phyloP scores from a whole-genome alignment of 2,329 filamentous ascomycete genomes.

The Simplicillium sp. region DNA sequence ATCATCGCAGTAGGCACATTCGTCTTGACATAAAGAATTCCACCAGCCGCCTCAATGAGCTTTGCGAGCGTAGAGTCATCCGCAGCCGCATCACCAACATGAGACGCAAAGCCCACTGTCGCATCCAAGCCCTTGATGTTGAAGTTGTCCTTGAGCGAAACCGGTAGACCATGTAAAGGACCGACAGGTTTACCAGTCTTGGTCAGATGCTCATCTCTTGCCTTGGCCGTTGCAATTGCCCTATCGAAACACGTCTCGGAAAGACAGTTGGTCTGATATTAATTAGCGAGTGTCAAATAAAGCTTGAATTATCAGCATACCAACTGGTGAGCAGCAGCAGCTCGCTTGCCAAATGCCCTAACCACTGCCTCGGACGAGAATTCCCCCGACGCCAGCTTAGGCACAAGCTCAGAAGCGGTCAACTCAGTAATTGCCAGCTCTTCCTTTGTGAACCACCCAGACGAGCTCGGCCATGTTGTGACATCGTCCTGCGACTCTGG shows the following conservation, averaged over 20 bases:
- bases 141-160: slow-evolving; percentile 65
- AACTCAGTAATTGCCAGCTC: slow-evolving; percentile 38
- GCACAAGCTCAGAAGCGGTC: slow-evolving; percentile 28
- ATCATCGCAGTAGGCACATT: slow-evolving; percentile 56
- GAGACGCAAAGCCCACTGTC: slow-evolving; percentile 53
- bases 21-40: slow-evolving; percentile 48
- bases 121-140: slow-evolving; percentile 50
- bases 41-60: slow-evolving; percentile 36
- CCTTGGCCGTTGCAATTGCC: slow-evolving; percentile 36
- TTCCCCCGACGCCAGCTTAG: slow-evolving; percentile 23
- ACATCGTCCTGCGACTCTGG: slow-evolving; percentile 45
- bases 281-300: slow-evolving; percentile 21
- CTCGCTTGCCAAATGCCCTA: slow-evolving; percentile 44
- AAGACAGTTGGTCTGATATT: slow-evolving; percentile 36
- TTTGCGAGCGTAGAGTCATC: slow-evolving; percentile 28
- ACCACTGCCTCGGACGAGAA: slow-evolving; percentile 29
- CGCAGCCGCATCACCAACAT: slow-evolving; percentile 47
- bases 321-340: slow-evolving; percentile 47
- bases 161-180: slow-evolving; percentile 55
- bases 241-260: slow-evolving; percentile 45
- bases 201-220: slow-evolving; percentile 40
- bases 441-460: slow-evolving; percentile 46
- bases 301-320: slow-evolving; percentile 31
- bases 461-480: slow-evolving; percentile 42
- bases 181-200: slow-evolving; percentile 39